Evolutionary conservation across 495 filamentous ascomycete species (phyloP), one percentile per base, ranked within the genome.

Genomic region (Mytilinidion resinicola): DNA sequence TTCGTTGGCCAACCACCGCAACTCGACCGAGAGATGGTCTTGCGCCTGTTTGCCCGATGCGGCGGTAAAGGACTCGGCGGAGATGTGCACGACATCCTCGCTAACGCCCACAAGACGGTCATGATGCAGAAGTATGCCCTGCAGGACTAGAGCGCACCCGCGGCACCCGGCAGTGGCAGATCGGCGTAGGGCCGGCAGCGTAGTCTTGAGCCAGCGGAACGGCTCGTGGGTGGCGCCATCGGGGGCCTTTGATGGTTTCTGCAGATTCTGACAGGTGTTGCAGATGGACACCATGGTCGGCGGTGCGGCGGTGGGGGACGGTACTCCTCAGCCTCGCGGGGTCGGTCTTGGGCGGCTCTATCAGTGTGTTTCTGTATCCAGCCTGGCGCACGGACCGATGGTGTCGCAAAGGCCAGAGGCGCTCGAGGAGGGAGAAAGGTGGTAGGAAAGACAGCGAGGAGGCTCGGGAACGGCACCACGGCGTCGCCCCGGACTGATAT

Each of bases 71-170:
- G 62, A 60, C 38, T 64, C 48, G 41, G 62, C 62, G 14, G 20
- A 43, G 39, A 64, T 51, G 10, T 33, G 57, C 21, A 64, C 42
- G 21, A 15, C n/a, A 3, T 64, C 49, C 42, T 64, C 57, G 14
- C 48, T 50, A 0, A 60, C 53, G n/a, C 41, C 49, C 19, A 43
- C 37, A 41, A 64, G 60, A 9, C 57, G 46, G 17, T 64, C 62
- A 30, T 64, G 62, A 51, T 64, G 62, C 53, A 64, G 51, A 21
- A 64, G 41, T 36, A 61, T 60, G 11, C 62, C 62, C 30, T 64
- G 57, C 8, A 60, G 49, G 17, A 64, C 47, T 49, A 60, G 12
- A n/a, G 62, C 62, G 36, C 62, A 64, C 30, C 57, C 62, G 53
- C 62, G 62, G 50, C 62, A 64, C 20, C 62, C 62, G 14, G 47